Conservation (phyloP, 1,284 basidiomycete genomes). For the Cutaneotrichosporon cavernicola region DNA sequence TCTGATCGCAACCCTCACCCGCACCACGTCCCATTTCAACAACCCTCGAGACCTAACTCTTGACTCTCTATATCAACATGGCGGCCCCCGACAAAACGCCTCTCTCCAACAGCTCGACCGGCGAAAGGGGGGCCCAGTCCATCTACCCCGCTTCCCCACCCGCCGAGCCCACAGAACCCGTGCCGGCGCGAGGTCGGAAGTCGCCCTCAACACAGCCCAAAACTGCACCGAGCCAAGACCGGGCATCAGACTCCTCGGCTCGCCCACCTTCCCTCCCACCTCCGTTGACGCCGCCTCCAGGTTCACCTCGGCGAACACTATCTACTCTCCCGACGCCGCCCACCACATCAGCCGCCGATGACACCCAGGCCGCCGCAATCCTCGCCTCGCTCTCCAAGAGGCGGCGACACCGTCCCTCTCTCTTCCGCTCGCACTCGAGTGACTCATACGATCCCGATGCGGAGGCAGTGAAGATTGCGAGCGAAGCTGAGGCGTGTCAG, state of each 20-base stretch:
- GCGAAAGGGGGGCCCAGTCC: neutral
- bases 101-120: neutral
- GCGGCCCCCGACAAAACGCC: neutral
- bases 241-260: neutral
- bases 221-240: neutral
- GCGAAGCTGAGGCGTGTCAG: constrained; percentile 1
- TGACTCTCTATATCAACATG: neutral
- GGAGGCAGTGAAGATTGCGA: neutral
- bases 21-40: neutral
- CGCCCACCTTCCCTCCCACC: no score
- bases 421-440: neutral
- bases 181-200: neutral
- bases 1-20: neutral
- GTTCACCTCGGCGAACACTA: neutral
- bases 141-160: neutral
- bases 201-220: neutral
- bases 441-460: constrained; percentile 6
- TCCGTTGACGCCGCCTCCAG: no score
- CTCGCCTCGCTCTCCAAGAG: constrained; percentile 1
- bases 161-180: neutral
- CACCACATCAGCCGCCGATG: neutral
- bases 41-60: neutral
- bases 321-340: neutral
- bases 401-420: neutral
- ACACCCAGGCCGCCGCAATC: constrained; percentile 1